A percentile compares a stretch with the other conserved stretches of the same genome.
phyloP scores from a whole-genome alignment of 2,329 filamentous ascomycete genomes.

The Verticillium nonalfalfae region DNA sequence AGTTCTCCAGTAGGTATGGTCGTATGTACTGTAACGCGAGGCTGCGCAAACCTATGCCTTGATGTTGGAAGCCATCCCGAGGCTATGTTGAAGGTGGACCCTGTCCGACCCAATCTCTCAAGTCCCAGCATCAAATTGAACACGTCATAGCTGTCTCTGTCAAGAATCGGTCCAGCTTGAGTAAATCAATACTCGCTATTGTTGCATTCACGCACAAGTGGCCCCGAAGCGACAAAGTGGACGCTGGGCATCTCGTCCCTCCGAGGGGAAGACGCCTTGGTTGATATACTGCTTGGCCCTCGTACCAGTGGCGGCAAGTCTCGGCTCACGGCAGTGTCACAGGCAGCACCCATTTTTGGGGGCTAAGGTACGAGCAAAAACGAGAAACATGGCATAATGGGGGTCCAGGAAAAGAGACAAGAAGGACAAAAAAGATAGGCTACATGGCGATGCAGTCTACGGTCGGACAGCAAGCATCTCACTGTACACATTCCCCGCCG shows the following conservation, averaged over 20 bases:
- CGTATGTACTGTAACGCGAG: too few relatives aligned
- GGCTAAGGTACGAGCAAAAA: background rate
- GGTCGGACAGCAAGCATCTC: background rate
- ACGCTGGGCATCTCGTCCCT: background rate
- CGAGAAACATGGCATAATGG: background rate
- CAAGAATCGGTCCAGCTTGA: too few relatives aligned
- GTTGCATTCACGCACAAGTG: background rate
- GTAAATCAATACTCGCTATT: too few relatives aligned
- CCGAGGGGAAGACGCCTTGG: background rate
- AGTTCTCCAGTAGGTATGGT: too few relatives aligned
- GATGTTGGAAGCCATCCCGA: too few relatives aligned
- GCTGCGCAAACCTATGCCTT: too few relatives aligned
- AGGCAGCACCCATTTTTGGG: background rate
- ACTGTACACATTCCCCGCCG: background rate
- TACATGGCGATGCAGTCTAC: background rate
- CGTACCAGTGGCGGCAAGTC: background rate
- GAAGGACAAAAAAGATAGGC: background rate
- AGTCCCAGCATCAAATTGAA: too few relatives aligned
- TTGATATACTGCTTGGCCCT: background rate
- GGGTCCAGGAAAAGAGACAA: background rate
- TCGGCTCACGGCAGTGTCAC: background rate
- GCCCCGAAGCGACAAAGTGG: background rate
- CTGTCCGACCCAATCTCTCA: too few relatives aligned
- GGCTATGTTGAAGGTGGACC: too few relatives aligned
- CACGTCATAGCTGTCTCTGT: too few relatives aligned